Conservation (phyloP, 2,329 filamentous ascomycete species). For the Exophiala spinifera region DNA sequence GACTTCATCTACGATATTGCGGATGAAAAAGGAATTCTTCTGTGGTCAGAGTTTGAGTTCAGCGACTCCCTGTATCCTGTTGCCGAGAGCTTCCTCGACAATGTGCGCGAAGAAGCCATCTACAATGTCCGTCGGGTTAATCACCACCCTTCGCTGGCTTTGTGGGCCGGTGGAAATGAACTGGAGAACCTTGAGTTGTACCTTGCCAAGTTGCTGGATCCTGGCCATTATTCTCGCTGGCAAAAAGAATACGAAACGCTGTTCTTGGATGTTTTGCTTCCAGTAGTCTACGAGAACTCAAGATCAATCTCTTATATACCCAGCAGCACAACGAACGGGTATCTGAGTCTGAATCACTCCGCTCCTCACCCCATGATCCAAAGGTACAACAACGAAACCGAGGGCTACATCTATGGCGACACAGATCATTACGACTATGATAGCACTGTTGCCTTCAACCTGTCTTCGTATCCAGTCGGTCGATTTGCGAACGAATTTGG, state of each 20-base stretch:
- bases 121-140: conserved; percentile 67
- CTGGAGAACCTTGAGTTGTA: conserved; percentile 36
- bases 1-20: conserved; percentile 71
- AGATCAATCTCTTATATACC: conserved; percentile 60
- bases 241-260: conserved; percentile 56
- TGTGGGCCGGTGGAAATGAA: conserved; percentile 92
- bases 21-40: conserved; percentile 72
- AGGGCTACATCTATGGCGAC: conserved; percentile 55
- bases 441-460: conserved; percentile 52
- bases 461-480: conserved; percentile 55
- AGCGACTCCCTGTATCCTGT: conserved; percentile 73
- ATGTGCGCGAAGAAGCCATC: conserved; percentile 62
- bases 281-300: conserved; percentile 57
- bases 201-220: conserved; percentile 36
- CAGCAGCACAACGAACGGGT: conserved; percentile 60
- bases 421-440: conserved; percentile 62
- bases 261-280: conserved; percentile 55
- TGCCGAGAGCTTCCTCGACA: conserved; percentile 59
- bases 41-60: conserved; percentile 91
- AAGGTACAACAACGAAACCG: conserved; percentile 54
- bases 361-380: conserved; percentile 53
- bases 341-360: conserved; percentile 53
- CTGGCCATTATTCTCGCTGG: conserved; percentile 44
- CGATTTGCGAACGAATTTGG: conserved; percentile 64
- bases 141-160: conserved; percentile 81